Percentiles rank a stretch among this genome's conserved stretches.
Conservation (phyloP, 345 rosid genomes). For the Dovyalis caffra region DNA sequence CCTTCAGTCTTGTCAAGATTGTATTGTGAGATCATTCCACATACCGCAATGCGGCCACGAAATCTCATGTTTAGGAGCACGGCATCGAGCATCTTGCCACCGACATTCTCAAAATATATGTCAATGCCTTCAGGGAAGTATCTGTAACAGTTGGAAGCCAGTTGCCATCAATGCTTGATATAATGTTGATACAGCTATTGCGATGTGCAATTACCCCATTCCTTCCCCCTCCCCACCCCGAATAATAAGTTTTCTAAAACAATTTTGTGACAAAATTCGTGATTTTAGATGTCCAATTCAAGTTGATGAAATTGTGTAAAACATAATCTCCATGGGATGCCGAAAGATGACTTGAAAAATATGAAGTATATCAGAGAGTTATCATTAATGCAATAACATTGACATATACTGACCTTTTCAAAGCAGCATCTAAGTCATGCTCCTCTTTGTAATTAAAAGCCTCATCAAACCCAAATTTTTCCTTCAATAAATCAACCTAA, state of each 20-base stretch:
- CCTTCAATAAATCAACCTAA: slow-evolving; percentile 53
- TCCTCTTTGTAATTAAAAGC: slow-evolving; percentile 70
- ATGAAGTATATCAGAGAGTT: not conserved
- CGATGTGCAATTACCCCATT: not conserved
- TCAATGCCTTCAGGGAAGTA: slow-evolving; percentile 30
- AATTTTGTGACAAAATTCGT: too few species aligned
- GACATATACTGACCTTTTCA: slow-evolving; percentile 39
- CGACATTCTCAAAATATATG: slow-evolving; percentile 47
- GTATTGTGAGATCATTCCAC: slow-evolving; percentile 29
- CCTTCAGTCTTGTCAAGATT: slow-evolving; percentile 8
- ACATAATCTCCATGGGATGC: not conserved
- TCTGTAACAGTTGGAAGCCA: slow-evolving; percentile 1
- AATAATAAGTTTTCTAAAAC: not conserved
- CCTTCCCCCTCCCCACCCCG: not conserved
- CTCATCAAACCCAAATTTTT: slow-evolving; percentile 60
- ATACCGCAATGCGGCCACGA: slow-evolving; percentile 28
- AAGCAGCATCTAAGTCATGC: slow-evolving; percentile 39
- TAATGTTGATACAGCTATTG: not conserved
- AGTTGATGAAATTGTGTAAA: not conserved
- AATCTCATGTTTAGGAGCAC: slow-evolving; percentile 47
- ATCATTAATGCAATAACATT: too few species aligned
- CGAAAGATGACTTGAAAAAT: not conserved
- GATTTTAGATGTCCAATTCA: not conserved
- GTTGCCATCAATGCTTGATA: not conserved
- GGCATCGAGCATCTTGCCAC: slow-evolving; percentile 33